A percentile compares a stretch with the other conserved stretches of the same genome.
phyloP scores from a whole-genome alignment of 164 flowering plant genomes.

The Hamamelis virginiana region DNA sequence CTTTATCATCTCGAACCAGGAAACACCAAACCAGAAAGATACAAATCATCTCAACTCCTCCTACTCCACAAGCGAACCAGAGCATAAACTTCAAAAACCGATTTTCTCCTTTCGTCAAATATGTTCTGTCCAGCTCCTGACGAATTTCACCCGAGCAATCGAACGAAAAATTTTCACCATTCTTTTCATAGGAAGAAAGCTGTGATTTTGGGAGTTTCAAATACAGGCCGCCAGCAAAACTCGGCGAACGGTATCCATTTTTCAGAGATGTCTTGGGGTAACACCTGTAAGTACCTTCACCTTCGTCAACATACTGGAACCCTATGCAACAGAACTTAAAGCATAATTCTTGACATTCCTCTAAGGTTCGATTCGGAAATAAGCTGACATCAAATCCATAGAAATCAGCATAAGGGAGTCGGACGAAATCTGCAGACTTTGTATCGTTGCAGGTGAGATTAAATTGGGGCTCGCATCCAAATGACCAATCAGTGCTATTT shows the following conservation, averaged over 20 bases:
- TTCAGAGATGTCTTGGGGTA: constrained; percentile 13
- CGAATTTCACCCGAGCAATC: neutral
- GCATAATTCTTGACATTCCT: constrained; percentile 13
- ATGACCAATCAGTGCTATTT: constrained; percentile 13
- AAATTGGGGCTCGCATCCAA: constrained; percentile 20
- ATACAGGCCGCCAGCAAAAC: neutral
- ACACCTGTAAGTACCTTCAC: constrained; percentile 4
- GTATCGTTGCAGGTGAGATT: neutral
- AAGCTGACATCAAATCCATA: constrained; percentile 8
- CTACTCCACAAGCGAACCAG: neutral
- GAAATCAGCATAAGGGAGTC: neutral
- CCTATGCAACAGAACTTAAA: constrained; percentile 20
- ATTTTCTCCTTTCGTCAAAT: neutral
- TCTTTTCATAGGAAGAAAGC: neutral
- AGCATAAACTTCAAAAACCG: neutral
- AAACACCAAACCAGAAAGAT: constrained; percentile 1
- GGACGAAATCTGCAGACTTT: neutral
- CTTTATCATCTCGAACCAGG: neutral
- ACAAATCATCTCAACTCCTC: neutral
- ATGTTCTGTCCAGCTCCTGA: neutral
- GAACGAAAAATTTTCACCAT: neutral
- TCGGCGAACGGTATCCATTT: constrained; percentile 12
- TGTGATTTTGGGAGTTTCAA: neutral
- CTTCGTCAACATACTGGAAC: constrained; percentile 3
- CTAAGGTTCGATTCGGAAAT: constrained; percentile 3